A percentile compares a stretch with the other conserved stretches of the same genome.
phyloP scores from a whole-genome alignment of 352 stramenopile species.

The Phytophthora pseudosyringae region DNA sequence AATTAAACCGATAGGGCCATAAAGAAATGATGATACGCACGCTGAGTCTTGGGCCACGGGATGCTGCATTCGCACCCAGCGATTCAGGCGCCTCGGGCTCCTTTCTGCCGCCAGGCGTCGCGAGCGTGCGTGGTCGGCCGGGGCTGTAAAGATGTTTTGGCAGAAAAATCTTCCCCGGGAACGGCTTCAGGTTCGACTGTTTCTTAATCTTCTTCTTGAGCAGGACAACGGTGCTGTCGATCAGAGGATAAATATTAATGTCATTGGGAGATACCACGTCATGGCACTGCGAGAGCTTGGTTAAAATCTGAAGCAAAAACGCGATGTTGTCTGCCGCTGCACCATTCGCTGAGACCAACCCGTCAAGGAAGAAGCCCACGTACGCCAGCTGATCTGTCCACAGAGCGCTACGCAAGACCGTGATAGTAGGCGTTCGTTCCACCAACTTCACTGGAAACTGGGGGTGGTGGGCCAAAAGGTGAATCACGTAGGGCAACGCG shows the following conservation, averaged over 20 bases:
- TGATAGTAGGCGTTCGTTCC: conserved; percentile 34
- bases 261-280: conserved; percentile 52
- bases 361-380: conserved; percentile 78
- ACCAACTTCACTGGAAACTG: conserved; percentile 59
- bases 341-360: conserved; percentile 59
- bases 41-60: conserved; percentile 42
- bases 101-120: conserved; percentile 23
- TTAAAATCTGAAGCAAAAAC: conserved; percentile 85
- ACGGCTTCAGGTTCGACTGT: conserved; percentile 83
- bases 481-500: conserved; percentile 78
- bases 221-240: conserved; percentile 59
- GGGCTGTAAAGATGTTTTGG: conserved; percentile 71
- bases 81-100: conserved; percentile 38
- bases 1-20: conserved; percentile 5
- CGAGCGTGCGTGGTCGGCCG: conserved; percentile 27
- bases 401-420: conserved; percentile 41
- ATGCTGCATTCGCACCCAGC: conserved; percentile 3
- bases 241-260: conserved; percentile 65
- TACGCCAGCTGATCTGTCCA: conserved; percentile 70
- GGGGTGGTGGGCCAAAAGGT: conserved; percentile 82
- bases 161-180: conserved; percentile 84
- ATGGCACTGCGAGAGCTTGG: conserved; percentile 77
- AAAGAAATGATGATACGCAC: conserved; percentile 41
- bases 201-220: conserved; percentile 89
- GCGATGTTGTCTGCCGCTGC: conserved; percentile 82